phyloP scores from a whole-genome alignment of 2,329 filamentous ascomycete species.

The Trichoderma semiorbis region DNA sequence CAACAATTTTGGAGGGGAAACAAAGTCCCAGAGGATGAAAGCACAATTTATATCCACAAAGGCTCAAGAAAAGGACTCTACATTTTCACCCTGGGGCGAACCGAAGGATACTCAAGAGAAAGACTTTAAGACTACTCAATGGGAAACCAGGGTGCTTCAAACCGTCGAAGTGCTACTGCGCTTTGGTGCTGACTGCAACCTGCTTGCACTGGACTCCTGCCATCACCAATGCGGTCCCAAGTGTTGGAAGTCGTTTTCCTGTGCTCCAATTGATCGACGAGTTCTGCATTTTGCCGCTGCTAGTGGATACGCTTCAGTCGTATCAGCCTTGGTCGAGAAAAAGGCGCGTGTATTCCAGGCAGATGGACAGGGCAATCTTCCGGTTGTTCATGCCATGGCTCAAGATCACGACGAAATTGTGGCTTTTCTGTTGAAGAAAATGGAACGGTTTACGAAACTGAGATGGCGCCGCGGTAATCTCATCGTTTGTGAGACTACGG shows the following conservation, averaged over 20 bases:
- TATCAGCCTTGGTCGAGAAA: background rate
- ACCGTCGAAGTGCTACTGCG: constrained; percentile 2
- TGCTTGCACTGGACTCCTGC: background rate
- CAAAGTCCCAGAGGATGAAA: background rate
- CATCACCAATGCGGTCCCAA: background rate
- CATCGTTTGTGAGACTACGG: background rate
- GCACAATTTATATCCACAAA: background rate
- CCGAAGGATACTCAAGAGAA: background rate
- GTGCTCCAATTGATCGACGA: background rate
- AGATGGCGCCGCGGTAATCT: background rate
- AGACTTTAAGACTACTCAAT: background rate
- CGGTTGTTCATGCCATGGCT: constrained; percentile 12
- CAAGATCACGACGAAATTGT: constrained; percentile 1
- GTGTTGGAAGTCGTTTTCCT: constrained; percentile 17
- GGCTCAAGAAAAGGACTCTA: background rate
- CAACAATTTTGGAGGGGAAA: background rate
- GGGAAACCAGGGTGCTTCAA: background rate
- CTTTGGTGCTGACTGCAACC: constrained; percentile 12
- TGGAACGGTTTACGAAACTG: background rate
- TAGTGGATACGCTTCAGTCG: background rate
- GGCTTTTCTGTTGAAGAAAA: background rate
- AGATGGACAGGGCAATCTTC: constrained; percentile 11
- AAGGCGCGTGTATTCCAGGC: background rate
- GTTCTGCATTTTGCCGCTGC: constrained; percentile 15
- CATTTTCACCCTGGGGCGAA: background rate